Percentiles rank a stretch among this genome's conserved stretches.
phyloP scores from a whole-genome alignment of 2,329 filamentous ascomycete genomes.

The Sphaerulina vaccinii region DNA sequence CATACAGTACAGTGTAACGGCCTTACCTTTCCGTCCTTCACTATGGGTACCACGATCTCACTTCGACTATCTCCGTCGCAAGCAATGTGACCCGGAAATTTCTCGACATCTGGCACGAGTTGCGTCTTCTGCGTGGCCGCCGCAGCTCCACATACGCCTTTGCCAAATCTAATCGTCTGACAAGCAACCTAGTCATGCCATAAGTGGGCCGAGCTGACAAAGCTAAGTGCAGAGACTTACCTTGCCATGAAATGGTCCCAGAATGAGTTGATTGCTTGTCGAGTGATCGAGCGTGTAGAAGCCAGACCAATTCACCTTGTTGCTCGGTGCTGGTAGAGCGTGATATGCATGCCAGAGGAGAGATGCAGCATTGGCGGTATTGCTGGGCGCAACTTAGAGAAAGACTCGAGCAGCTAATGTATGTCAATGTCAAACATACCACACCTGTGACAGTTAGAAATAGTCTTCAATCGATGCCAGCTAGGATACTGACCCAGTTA shows the following conservation, averaged over 20 bases:
- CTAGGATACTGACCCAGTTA: conserved; percentile 66
- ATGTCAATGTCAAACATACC: conserved; percentile 14
- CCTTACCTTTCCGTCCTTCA: conserved; percentile 50
- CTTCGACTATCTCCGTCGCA: conserved; percentile 74
- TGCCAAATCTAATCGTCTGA: conserved; percentile 70
- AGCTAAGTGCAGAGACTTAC: conserved; percentile 25
- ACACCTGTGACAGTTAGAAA: conserved; percentile 16
- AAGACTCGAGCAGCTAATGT: neutral
- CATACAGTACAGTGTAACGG: neutral
- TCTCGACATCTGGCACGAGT: conserved; percentile 66
- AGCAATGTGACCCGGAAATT: conserved; percentile 77
- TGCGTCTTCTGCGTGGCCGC: conserved; percentile 62
- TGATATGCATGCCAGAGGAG: conserved; percentile 79
- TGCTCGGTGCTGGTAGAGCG: conserved; percentile 65
- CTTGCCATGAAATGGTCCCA: conserved; percentile 79
- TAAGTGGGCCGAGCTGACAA: neutral
- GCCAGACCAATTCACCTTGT: conserved; percentile 75
- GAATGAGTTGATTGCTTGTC: conserved; percentile 58
- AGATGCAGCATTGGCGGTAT: conserved; percentile 72
- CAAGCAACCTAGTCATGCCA: conserved; percentile 55
- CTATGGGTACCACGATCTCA: conserved; percentile 77
- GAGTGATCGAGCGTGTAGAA: conserved; percentile 68
- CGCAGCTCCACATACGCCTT: conserved; percentile 73
- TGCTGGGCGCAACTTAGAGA: conserved; percentile 50
- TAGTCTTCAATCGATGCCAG: neutral